Evolutionary conservation across 176 grass and related monocot genomes (phyloP), one percentile per base, ranked within the genome.

Genomic region (Pontederia paniculata): DNA sequence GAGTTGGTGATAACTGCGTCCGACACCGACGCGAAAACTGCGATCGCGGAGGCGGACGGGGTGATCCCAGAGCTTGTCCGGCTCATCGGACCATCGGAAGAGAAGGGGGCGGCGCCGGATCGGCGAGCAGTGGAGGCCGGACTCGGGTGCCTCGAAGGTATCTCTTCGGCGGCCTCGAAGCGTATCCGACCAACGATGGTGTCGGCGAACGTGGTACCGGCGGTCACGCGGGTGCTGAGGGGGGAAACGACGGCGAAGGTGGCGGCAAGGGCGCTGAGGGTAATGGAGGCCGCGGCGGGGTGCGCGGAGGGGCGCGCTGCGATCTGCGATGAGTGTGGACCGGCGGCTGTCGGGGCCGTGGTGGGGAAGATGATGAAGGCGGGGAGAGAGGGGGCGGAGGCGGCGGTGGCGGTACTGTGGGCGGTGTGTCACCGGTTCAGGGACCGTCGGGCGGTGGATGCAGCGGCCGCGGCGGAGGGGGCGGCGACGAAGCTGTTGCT

Each of bases 281-380:
- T 97, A 14, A 68, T 91, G n/a, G 93, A 97, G 52, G 70, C 77
- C 17, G 82, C 73, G 21, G 86, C 73, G 8, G 55, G 80, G 15
- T 97, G 83, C 60, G 86, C 86, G 8, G 91, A 97, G 75, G 91
- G 91, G 17, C 86, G 91, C 0, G 79, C 80, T 7, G 83, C 79
- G 45, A 77, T 97, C 13, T 97, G 91, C 73, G 75, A 76, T 5
- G 28, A 37, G 23, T 16, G 71, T 19, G 86, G 74, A 28, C 86
- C 76, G 70, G 46, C 21, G 44, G 78, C 71, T 1, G 42, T 90
- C 0, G 42, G 72, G 0, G 61, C 80, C 1, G 80, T 90, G 52
- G 67, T 81, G n/a, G 60, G 60, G n/a, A 87, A 55, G 81, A 81
- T 97, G 74, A 81, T 90, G 77, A 97, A 97, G 74, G 43, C 64